Percentiles rank a stretch among this genome's conserved stretches.
Conservation (phyloP, 2,329 filamentous ascomycete genomes). For the Pseudogymnoascus sp. region DNA sequence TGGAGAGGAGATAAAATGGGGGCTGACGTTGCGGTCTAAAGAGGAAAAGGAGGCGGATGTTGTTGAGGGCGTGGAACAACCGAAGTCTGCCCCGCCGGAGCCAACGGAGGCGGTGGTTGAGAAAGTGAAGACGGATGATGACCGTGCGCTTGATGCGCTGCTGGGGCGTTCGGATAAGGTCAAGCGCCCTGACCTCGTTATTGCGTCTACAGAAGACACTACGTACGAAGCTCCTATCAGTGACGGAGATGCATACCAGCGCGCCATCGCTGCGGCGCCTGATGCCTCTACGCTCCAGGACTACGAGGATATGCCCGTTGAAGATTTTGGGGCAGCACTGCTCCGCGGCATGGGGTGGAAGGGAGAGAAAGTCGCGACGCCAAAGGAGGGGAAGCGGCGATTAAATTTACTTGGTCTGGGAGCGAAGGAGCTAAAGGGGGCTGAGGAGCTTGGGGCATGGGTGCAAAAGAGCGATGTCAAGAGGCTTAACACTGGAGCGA, state of each 20-base stretch:
- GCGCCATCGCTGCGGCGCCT: slow-evolving; percentile 64
- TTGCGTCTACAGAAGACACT: slow-evolving; percentile 31
- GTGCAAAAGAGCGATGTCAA: slow-evolving; percentile 57
- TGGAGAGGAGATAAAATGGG: slow-evolving; percentile 22
- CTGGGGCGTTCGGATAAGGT: slow-evolving; percentile 45
- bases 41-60: slow-evolving; percentile 14
- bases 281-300: slow-evolving; percentile 71
- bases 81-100: slow-evolving; percentile 11
- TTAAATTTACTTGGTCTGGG: slow-evolving; percentile 64
- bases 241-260: slow-evolving; percentile 61
- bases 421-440: slow-evolving; percentile 68
- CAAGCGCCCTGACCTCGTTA: slow-evolving; percentile 42
- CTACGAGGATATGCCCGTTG: slow-evolving; percentile 82
- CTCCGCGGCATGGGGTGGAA: slow-evolving; percentile 96
- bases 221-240: slow-evolving; percentile 30
- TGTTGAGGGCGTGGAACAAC: slow-evolving; percentile 14
- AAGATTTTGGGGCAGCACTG: slow-evolving; percentile 87
- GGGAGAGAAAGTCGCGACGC: slow-evolving; percentile 50
- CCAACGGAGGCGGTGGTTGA: slow-evolving; percentile 16
- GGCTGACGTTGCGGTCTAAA: slow-evolving; percentile 16
- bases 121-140: slow-evolving; percentile 46
- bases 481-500: slow-evolving; percentile 34
- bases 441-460: slow-evolving; percentile 71
- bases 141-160: slow-evolving; percentile 59
- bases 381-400: slow-evolving; percentile 59